Base-by-base conservation (phyloP, 2,329 filamentous ascomycete species). In the Pseudogymnoascus sp. region DNA sequence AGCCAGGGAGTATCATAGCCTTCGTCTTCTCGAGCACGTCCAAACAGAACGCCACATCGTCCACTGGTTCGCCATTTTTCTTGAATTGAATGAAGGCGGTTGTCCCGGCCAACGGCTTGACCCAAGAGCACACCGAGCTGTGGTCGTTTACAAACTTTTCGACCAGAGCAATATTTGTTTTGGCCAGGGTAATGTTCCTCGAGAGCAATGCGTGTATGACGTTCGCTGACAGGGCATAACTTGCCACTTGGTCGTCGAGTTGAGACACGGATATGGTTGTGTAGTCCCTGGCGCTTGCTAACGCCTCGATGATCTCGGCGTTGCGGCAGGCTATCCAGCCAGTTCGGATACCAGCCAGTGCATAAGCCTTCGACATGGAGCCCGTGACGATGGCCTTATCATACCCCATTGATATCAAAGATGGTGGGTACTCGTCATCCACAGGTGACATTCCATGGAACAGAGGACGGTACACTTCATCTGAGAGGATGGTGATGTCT, bases 251-350 rank as follows among this genome's bases (percentile, higher is more conserved):
- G 71, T 96, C 90, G 72, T 95, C 90, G 5, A 96, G 76, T 69
- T 87, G 85, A n/a, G 88, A 89, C 0, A 95, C 90, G 39, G 87
- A 89, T 69, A 95, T 95, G 27, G 89, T 92, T 3, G 90, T 95
- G 77, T 94, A 95, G 72, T 94, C 87, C 40, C 90, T 80, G 1
- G 86, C 86, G 12, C 77, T 74, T 9, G 87, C 84, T 65, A 89
- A 79, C 12, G 80, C 77, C 59, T 86, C 81, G 60, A 93, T 80
- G 62, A 95, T 79, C 0, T 76, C 75, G 4, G 72, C 70, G 72
- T 85, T 83, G 27, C 84, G 83, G 12, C 86, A 87, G 3, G 88
- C 89, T 63, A 93, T 80, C 92, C 92, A 97, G 33, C 92, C 92
- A 1, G 92, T 75, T 0, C 91, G 85, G 64, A 95, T 86, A 1